Percentiles rank a stretch among this genome's conserved stretches.
These are phyloP conservation scores for Echites panduratus DNA, from an alignment of 257 asterid species.

Conservation along the genomic window DNA sequence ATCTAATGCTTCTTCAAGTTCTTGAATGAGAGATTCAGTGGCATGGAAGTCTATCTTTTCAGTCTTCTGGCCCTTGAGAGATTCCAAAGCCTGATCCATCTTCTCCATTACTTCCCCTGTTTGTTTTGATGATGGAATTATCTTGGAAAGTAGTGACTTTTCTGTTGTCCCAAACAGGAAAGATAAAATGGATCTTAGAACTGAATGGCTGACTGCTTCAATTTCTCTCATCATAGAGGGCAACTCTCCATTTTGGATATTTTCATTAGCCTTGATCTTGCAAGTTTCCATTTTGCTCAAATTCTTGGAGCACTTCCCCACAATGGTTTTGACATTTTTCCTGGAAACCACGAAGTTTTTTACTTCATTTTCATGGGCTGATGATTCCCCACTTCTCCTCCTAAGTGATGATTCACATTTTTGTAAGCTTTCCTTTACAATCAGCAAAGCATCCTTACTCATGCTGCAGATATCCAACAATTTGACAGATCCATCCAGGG, in stretches of 20 bases:
- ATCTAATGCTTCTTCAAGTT: conserved; percentile 14
- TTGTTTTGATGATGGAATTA: neutral
- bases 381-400: conserved; percentile 11
- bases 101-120: conserved; percentile 1
- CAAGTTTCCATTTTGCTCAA: conserved; percentile 17
- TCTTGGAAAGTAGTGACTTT: neutral
- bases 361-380: neutral
- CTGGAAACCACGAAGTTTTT: conserved; percentile 19
- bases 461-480: conserved; percentile 21
- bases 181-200: neutral
- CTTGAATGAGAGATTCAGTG: conserved; percentile 11
- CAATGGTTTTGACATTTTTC: conserved; percentile 15
- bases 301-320: conserved; percentile 19
- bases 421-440: conserved; percentile 19
- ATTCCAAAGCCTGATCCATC: neutral
- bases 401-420: conserved; percentile 23
- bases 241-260: neutral
- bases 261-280: neutral
- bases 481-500: conserved; percentile 24
- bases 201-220: neutral
- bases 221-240: neutral
- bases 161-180: neutral
- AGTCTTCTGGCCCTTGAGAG: neutral
- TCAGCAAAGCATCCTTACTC: conserved; percentile 15
- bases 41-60: neutral